These are phyloP conservation scores for Hypoxylon perforatum DNA, from an alignment of 495 filamentous ascomycete species.

Conservation along the genomic window DNA sequence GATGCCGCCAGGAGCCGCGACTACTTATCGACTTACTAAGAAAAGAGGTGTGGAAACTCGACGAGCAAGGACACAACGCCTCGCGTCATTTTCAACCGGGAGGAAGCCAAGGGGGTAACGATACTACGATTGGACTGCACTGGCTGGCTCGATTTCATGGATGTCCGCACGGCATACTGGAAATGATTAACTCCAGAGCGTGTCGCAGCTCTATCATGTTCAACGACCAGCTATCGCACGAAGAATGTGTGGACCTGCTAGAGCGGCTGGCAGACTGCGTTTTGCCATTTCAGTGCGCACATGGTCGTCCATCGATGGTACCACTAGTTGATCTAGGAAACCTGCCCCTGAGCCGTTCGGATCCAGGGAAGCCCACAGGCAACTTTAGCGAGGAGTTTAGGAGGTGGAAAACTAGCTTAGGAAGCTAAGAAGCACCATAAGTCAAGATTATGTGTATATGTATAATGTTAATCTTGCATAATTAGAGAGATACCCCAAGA, in stretches of 20 bases:
- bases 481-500: constrained; percentile 5
- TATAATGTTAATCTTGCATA: background rate
- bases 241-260: constrained; percentile 75
- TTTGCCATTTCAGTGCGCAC: constrained; percentile 95
- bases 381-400: constrained; percentile 39
- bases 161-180: constrained; percentile 82
- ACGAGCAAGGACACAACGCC: constrained; percentile 31
- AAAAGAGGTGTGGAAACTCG: constrained; percentile 73
- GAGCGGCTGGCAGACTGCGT: constrained; percentile 70
- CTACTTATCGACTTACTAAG: constrained; percentile 77
- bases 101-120: background rate
- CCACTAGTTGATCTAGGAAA: constrained; percentile 72
- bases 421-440: background rate
- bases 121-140: constrained; percentile 21
- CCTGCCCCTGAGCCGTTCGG: constrained; percentile 7
- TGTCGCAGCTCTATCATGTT: constrained; percentile 98
- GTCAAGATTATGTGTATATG: background rate
- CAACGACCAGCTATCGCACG: constrained; percentile 76
- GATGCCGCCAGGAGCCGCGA: constrained; percentile 76
- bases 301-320: constrained; percentile 82
- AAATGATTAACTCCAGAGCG: constrained; percentile 88
- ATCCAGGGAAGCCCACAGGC: constrained; percentile 11
- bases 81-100: background rate
- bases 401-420: constrained; percentile 29
- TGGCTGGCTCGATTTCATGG: constrained; percentile 71